Evolutionary conservation across 2,329 filamentous ascomycete genomes (phyloP).

Genomic region (Myriosclerotinia scirpicola): DNA sequence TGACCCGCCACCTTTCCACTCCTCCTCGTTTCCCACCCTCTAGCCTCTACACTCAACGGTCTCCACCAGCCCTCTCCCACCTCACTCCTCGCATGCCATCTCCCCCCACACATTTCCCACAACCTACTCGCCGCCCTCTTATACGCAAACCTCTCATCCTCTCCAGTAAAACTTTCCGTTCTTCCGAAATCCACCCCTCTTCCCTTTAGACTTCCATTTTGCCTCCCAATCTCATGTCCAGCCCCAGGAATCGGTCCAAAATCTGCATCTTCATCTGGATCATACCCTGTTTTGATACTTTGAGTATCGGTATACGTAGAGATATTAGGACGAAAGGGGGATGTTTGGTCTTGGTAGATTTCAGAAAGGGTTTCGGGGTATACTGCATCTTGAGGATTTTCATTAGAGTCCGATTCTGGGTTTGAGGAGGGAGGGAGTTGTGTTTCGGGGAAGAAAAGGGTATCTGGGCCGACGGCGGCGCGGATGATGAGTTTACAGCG

Average conservation of each 20-base stretch:
- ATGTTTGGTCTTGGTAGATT: slow-evolving; percentile 74
- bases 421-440: slow-evolving; percentile 24
- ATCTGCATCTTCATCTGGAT: slow-evolving; percentile 58
- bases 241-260: slow-evolving; percentile 45
- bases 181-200: slow-evolving; percentile 60
- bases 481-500: slow-evolving; percentile 72
- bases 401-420: slow-evolving; percentile 43
- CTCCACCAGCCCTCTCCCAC: slow-evolving; percentile 60
- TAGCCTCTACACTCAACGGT: slow-evolving; percentile 60
- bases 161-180: slow-evolving; percentile 69
- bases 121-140: slow-evolving; percentile 74
- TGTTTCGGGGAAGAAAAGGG: slow-evolving; percentile 72
- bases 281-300: slow-evolving; percentile 48
- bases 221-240: slow-evolving; percentile 43
- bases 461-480: slow-evolving; percentile 67
- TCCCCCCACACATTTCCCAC: slow-evolving; percentile 75
- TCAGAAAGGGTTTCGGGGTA: slow-evolving; percentile 68
- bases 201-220: not conserved
- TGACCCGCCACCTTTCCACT: slow-evolving; percentile 19
- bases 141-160: slow-evolving; percentile 80
- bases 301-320: slow-evolving; percentile 57
- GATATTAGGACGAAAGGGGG: slow-evolving; percentile 77
- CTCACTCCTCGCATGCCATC: slow-evolving; percentile 66
- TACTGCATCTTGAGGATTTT: slow-evolving; percentile 51
- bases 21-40: slow-evolving; percentile 60